These are phyloP conservation scores for Ophiostoma montium DNA, from an alignment of 2,329 filamentous ascomycete genomes.

Conservation along the genomic window DNA sequence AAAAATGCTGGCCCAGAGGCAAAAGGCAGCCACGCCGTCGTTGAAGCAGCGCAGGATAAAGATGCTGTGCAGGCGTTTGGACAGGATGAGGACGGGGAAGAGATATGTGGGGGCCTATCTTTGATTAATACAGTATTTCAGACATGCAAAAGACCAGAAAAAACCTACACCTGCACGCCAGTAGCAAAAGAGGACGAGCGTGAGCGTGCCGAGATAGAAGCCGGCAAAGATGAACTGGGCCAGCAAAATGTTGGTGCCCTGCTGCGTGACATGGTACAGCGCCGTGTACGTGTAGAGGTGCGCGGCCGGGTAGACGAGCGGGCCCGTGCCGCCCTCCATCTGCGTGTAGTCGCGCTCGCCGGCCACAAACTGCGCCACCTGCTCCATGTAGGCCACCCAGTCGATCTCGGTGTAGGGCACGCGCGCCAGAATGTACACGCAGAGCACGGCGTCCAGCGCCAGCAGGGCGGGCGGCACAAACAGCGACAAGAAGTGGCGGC, in stretches of 20 bases:
- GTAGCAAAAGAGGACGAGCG: slow-evolving; percentile 72
- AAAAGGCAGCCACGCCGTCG: slow-evolving; percentile 76
- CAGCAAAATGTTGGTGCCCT: slow-evolving; percentile 58
- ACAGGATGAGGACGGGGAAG: slow-evolving; percentile 71
- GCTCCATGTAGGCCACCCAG: slow-evolving; percentile 95
- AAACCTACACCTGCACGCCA: slow-evolving; percentile 48
- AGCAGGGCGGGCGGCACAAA: slow-evolving; percentile 48
- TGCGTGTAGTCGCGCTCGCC: slow-evolving; percentile 82
- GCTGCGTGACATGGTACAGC: slow-evolving; percentile 63
- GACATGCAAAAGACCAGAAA: neutral
- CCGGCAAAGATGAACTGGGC: slow-evolving; percentile 76
- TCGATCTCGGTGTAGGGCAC: slow-evolving; percentile 96
- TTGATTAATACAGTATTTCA: neutral
- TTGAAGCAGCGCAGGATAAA: slow-evolving; percentile 92
- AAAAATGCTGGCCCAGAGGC: slow-evolving; percentile 70
- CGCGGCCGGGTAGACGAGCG: slow-evolving; percentile 84
- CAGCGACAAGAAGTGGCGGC: slow-evolving; percentile 34
- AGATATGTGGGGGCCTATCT: slow-evolving; percentile 71
- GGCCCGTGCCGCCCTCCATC: slow-evolving; percentile 79
- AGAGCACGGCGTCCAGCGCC: slow-evolving; percentile 56
- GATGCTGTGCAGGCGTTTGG: slow-evolving; percentile 86
- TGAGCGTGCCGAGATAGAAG: slow-evolving; percentile 64
- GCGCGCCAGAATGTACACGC: slow-evolving; percentile 61
- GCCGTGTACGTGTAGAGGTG: slow-evolving; percentile 84
- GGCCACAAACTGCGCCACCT: slow-evolving; percentile 61